phyloP scores from a whole-genome alignment of 129 eudicot species.

The Calendula officinalis region DNA sequence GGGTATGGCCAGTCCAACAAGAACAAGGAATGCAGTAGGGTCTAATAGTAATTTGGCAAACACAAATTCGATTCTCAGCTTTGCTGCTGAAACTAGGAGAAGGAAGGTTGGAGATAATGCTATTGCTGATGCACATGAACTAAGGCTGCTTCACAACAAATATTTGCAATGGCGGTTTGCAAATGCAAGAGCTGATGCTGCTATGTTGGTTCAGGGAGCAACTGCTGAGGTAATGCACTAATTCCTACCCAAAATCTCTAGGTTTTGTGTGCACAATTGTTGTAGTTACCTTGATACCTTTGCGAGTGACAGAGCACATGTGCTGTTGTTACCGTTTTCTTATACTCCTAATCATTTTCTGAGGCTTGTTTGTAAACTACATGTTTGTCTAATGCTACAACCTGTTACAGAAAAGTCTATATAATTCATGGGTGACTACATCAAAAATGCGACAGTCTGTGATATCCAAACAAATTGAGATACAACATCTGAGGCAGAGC shows the following conservation, averaged over 20 bases:
- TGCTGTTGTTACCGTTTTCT: conserved; percentile 17
- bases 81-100: conserved; percentile 71
- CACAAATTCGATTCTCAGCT: conserved; percentile 59
- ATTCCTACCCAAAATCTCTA: background rate
- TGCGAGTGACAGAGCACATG: background rate
- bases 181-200: conserved; percentile 77
- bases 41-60: conserved; percentile 32
- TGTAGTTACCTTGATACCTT: conserved; percentile 22
- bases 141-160: conserved; percentile 67
- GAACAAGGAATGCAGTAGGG: conserved; percentile 41
- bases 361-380: conserved; percentile 14
- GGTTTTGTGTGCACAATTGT: conserved; percentile 10
- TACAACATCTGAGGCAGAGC: conserved; percentile 45
- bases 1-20: conserved; percentile 63
- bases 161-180: conserved; percentile 85
- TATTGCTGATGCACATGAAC: conserved; percentile 63
- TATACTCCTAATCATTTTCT: conserved; percentile 6
- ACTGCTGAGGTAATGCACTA: conserved; percentile 66
- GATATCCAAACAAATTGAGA: conserved; percentile 42
- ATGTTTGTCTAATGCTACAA: conserved; percentile 12
- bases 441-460: conserved; percentile 53
- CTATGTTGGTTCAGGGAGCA: conserved; percentile 48
- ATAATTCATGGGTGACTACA: conserved; percentile 62
- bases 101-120: conserved; percentile 77
- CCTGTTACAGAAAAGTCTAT: conserved; percentile 60